Conservation (phyloP, 495 filamentous ascomycete species). For the Xylaria palmicola region DNA sequence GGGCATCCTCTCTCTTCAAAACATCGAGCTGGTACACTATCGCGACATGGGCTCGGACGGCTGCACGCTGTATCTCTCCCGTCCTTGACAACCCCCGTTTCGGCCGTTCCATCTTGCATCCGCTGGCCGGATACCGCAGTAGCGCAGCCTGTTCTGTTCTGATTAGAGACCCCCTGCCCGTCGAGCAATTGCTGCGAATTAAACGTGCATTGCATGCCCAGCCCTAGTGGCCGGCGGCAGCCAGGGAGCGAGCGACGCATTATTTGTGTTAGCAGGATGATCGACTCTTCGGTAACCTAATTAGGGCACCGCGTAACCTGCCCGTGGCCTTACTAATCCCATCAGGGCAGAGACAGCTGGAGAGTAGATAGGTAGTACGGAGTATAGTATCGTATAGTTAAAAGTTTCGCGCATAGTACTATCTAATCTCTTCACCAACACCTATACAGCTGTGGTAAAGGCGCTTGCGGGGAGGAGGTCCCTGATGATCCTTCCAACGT, state of each 20-base stretch:
- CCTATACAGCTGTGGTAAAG: neutral
- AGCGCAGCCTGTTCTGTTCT: neutral
- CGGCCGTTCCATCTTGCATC: conserved; percentile 12
- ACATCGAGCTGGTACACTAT: neutral
- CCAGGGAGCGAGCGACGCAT: conserved; percentile 1
- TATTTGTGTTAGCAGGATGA: neutral
- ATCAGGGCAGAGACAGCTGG: neutral
- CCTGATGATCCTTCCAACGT: conserved; percentile 6
- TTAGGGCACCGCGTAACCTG: conserved; percentile 12
- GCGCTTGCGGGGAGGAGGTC: conserved; percentile 4
- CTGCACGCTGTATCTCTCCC: neutral
- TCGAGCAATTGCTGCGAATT: conserved; percentile 6
- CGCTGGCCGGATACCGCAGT: conserved; percentile 7
- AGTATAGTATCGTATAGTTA: neutral
- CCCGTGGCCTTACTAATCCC: neutral
- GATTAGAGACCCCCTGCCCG: conserved; percentile 1
- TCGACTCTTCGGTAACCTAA: conserved; percentile 9
- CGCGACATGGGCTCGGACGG: neutral
- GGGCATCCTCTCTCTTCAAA: neutral
- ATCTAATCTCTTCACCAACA: neutral
- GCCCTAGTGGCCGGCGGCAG: neutral
- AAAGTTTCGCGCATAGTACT: neutral
- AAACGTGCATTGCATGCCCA: conserved; percentile 19
- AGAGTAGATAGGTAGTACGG: neutral
- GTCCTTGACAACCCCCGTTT: conserved; percentile 4